phyloP scores from a whole-genome alignment of 495 filamentous ascomycete genomes.

The Arthonia radiata region DNA sequence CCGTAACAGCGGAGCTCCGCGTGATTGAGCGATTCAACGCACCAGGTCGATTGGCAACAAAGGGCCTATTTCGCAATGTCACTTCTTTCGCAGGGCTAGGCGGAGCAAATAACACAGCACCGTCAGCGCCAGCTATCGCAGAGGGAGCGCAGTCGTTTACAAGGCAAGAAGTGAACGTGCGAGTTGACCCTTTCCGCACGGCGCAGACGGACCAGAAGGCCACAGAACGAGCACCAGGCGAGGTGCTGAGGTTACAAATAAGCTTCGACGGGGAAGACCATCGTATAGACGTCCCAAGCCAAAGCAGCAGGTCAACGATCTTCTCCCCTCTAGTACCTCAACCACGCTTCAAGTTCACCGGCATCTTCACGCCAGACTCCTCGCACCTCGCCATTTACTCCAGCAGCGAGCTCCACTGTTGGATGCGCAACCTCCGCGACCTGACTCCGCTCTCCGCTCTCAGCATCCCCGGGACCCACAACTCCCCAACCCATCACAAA shows the following conservation, averaged over 20 bases:
- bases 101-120: constrained; percentile 10
- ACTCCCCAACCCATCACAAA: constrained; percentile 57
- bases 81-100: constrained; percentile 8
- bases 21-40: constrained; percentile 44
- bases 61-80: too few species aligned
- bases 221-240: constrained; percentile 20
- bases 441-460: constrained; percentile 50
- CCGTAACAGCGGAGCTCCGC: constrained; percentile 44
- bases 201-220: constrained; percentile 27
- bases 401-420: constrained; percentile 39
- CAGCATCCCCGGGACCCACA: constrained; percentile 89
- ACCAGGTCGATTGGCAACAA: constrained; percentile 16
- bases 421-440: constrained; percentile 57
- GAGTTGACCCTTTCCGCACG: constrained; percentile 31
- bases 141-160: constrained; percentile 29
- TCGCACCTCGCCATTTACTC: constrained; percentile 56
- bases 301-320: constrained; percentile 26
- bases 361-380: constrained; percentile 38
- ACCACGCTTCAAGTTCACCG: constrained; percentile 38
- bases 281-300: constrained; percentile 33
- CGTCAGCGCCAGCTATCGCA: constrained; percentile 16
- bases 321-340: constrained; percentile 28
- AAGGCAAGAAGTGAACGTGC: constrained; percentile 26
- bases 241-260: constrained; percentile 37
- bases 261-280: constrained; percentile 33